Conservation (phyloP, 1,284 basidiomycete species). For the Clitocybe nebularis region DNA sequence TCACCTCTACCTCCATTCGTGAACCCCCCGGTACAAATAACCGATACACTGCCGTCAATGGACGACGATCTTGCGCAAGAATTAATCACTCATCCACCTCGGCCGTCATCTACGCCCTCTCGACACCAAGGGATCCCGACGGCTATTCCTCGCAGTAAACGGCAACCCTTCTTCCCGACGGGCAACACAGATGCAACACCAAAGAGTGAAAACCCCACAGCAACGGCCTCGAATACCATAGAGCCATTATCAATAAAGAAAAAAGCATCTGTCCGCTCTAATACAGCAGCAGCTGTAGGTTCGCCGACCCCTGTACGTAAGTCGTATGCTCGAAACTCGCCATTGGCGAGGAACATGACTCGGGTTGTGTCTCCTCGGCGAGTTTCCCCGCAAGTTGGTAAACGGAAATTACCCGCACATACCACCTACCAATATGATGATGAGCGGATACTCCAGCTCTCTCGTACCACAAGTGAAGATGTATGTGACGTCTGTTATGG, state of each 20-base stretch:
- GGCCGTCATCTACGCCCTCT: conserved; percentile 25
- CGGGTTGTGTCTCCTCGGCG: conserved; percentile 47
- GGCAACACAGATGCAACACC: conserved; percentile 47
- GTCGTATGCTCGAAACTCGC: conserved; percentile 40
- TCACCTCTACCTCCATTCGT: conserved; percentile 54
- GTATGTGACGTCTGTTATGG: conserved; percentile 35
- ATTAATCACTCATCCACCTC: conserved; percentile 25
- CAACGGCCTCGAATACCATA: conserved; percentile 33
- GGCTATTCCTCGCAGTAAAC: conserved; percentile 62
- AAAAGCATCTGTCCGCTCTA: conserved; percentile 54
- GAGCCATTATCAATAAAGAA: conserved; percentile 81
- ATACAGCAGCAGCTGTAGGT: conserved; percentile 22
- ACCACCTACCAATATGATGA: conserved; percentile 28
- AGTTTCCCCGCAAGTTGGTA: conserved; percentile 49
- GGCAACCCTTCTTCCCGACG: conserved; percentile 55
- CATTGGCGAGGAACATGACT: conserved; percentile 37
- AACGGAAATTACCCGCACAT: conserved; percentile 23
- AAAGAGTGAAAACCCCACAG: conserved; percentile 29
- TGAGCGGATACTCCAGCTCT: conserved; percentile 43
- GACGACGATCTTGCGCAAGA: conserved; percentile 43
- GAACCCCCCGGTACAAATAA: conserved; percentile 29
- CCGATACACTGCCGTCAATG: conserved; percentile 33
- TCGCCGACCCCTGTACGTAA: conserved; percentile 43
- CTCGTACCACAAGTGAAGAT: conserved; percentile 62
- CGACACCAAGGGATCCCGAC: conserved; percentile 31